Evolutionary conservation across 2,329 filamentous ascomycete genomes (phyloP).

Genomic region (Calycina marina): DNA sequence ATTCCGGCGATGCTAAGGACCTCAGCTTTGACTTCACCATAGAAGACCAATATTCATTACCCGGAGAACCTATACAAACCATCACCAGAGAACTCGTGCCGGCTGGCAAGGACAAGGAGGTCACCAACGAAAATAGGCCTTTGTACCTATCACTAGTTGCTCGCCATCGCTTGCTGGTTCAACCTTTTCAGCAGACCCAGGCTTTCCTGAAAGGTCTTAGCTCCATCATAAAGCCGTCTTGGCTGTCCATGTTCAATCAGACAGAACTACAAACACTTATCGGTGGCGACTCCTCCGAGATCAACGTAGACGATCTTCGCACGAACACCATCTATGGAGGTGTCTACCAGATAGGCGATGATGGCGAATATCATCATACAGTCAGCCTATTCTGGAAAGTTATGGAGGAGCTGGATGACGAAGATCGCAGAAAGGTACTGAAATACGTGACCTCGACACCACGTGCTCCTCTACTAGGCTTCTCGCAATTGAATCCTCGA

Average conservation of each 20-base stretch:
- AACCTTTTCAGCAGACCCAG: constrained; percentile 67
- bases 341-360: constrained; percentile 79
- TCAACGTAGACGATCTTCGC: constrained; percentile 76
- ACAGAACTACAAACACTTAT: constrained; percentile 86
- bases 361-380: constrained; percentile 72
- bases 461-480: constrained; percentile 76
- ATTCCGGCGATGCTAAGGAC: constrained; percentile 63
- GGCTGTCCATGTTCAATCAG: constrained; percentile 99
- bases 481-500: constrained; percentile 66
- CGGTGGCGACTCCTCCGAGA: constrained; percentile 71
- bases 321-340: constrained; percentile 78
- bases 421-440: constrained; percentile 69
- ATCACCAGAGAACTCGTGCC: constrained; percentile 63
- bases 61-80: constrained; percentile 36
- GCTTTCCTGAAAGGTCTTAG: constrained; percentile 80
- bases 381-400: constrained; percentile 85
- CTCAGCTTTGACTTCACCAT: constrained; percentile 83
- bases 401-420: constrained; percentile 60
- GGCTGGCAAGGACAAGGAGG: constrained; percentile 58
- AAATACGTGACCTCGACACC: constrained; percentile 95
- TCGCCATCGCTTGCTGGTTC: constrained; percentile 68
- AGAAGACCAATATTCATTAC: constrained; percentile 49
- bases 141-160: constrained; percentile 92
- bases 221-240: constrained; percentile 77
- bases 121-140: constrained; percentile 84